These are phyloP conservation scores for Phytophthora boehmeriae DNA, from an alignment of 352 stramenopile species.

Conservation along the genomic window DNA sequence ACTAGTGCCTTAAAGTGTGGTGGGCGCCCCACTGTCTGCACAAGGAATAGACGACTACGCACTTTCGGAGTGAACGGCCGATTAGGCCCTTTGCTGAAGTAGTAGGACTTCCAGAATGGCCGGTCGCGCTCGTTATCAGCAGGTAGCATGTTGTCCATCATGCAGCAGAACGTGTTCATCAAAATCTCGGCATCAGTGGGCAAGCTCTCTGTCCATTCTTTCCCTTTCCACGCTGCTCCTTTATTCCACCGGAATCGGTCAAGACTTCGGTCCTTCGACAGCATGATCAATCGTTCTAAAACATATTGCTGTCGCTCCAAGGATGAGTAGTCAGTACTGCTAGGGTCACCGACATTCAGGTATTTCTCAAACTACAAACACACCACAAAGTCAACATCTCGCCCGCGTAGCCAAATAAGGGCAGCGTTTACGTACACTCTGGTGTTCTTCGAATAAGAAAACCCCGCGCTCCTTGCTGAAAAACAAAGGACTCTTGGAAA, in stretches of 20 bases:
- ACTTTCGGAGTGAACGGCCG: slow-evolving; percentile 75
- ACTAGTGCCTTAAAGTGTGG: slow-evolving; percentile 87
- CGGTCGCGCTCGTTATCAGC: slow-evolving; percentile 78
- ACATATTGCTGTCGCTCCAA: slow-evolving; percentile 86
- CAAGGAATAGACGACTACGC: slow-evolving; percentile 75
- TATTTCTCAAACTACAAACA: slow-evolving; percentile 85
- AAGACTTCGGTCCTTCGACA: slow-evolving; percentile 87
- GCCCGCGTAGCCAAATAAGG: background rate
- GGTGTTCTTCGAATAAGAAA: slow-evolving; percentile 83
- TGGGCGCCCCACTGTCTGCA: slow-evolving; percentile 74
- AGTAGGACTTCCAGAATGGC: slow-evolving; percentile 86
- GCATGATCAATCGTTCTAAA: slow-evolving; percentile 81
- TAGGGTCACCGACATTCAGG: slow-evolving; percentile 80
- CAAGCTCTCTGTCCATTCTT: slow-evolving; percentile 81
- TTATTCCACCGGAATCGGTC: slow-evolving; percentile 87
- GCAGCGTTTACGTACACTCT: slow-evolving; percentile 51
- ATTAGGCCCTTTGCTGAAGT: slow-evolving; percentile 71
- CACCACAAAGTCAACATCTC: slow-evolving; percentile 8
- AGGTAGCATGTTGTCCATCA: slow-evolving; percentile 88
- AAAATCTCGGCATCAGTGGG: slow-evolving; percentile 85
- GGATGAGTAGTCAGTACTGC: slow-evolving; percentile 71
- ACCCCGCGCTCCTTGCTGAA: slow-evolving; percentile 76
- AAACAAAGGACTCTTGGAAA: slow-evolving; percentile 75
- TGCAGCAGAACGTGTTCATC: slow-evolving; percentile 89
- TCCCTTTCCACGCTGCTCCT: slow-evolving; percentile 80